A percentile compares a stretch with the other conserved stretches of the same genome.
phyloP scores from a whole-genome alignment of 371 early-diverging fungal genomes.

The Mortierella sp. region DNA sequence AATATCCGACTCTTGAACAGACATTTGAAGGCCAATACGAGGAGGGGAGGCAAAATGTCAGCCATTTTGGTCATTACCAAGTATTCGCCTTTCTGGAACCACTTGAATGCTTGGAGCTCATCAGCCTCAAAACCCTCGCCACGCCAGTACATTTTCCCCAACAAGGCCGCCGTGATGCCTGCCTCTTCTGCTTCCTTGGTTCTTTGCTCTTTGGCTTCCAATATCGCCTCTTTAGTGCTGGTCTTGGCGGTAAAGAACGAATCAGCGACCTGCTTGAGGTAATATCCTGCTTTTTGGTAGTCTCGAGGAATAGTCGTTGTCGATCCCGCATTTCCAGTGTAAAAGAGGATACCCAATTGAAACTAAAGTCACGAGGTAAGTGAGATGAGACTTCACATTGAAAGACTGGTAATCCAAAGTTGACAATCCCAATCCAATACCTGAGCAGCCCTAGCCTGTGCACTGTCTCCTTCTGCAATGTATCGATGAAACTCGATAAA shows the following conservation, averaged over 20 bases:
- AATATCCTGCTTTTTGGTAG: constrained; percentile 70
- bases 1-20: no score
- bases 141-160: constrained; percentile 91
- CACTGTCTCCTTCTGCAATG: constrained; percentile 76
- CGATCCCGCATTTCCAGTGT: constrained; percentile 74
- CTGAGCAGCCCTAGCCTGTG: constrained; percentile 60
- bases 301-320: constrained; percentile 63
- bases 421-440: constrained; percentile 45
- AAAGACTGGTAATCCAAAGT: background rate
- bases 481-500: constrained; percentile 82
- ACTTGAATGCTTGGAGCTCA: constrained; percentile 70
- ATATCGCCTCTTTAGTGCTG: constrained; percentile 11
- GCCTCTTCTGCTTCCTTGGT: constrained; percentile 45
- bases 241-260: constrained; percentile 29
- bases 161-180: constrained; percentile 80
- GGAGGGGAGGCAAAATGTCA: background rate
- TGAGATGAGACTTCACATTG: no score
- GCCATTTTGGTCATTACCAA: constrained; percentile 47
- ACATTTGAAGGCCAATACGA: background rate
- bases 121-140: constrained; percentile 86
- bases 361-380: constrained; percentile 55
- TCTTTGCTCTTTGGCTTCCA: constrained; percentile 37
- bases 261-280: constrained; percentile 62
- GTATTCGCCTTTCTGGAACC: constrained; percentile 79
- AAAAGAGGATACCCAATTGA: constrained; percentile 81